Base-by-base conservation (phyloP, 2,329 filamentous ascomycete species). In the Akanthomyces lecanii region DNA sequence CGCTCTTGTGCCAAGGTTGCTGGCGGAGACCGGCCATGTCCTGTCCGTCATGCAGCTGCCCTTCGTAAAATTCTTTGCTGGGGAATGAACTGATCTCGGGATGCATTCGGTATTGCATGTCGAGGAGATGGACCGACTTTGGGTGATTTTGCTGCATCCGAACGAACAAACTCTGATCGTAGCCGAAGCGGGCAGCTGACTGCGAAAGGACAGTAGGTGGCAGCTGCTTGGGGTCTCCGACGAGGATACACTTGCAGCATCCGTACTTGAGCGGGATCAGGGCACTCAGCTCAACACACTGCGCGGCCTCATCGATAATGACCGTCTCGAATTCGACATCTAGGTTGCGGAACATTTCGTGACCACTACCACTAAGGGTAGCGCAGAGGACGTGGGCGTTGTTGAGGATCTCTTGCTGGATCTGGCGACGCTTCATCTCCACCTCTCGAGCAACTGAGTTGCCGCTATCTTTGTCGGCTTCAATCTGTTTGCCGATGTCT, bases 31-130 rank as follows among this genome's bases (percentile, higher is more conserved):
- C 80, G 4, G 83, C 86, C 93, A 98, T 98, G 67, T 90, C 85
- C 65, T 84, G 84, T 28, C 96, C 95, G 74, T 99, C 92, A 66
- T 93, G 81, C 12, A 99, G 85, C 66, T 87, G 86, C 33, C 91
- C 87, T 72, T 98, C 92, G 77, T 99, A 99, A 77, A 99, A 99
- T 58, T 93, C 89, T 68, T 84, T 80, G 74, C 92, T 97, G 1
- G 96, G 95, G 74, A 97, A 99, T 59, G 81, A 76, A 75, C 92
- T 97, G 73, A 99, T 99, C 68, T 95, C 91, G 0, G 96, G 95
- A 77, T 99, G 95, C 96, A 99, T 99, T 76, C 95, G 95, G 74
- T 99, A 99, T 73, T 99, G 95, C 62, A 90, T 95, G 72, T 98
- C 94, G n/a, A 99, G 85, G 30, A 99, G 82, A 78, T 99, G 94